Evolutionary conservation across 345 rosid species (phyloP), one percentile per base, ranked within the genome.

Genomic region (Fremontodendron californicum): DNA sequence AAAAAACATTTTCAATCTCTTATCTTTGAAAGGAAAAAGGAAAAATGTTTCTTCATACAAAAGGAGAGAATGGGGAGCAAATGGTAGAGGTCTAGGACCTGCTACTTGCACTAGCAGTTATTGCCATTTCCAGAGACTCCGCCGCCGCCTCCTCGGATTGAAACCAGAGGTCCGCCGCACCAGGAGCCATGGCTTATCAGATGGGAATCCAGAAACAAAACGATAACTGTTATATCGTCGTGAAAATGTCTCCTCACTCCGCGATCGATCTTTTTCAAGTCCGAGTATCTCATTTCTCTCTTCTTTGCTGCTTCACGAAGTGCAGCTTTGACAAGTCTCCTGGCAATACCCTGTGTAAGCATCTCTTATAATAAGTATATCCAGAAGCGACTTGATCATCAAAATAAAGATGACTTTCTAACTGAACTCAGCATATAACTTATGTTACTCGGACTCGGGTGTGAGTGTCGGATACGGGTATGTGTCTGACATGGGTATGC

Each of bases 161-260:
- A 96, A 62, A 90, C 79, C 68, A 82, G 74, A 25, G 94, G 88
- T 21, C 85, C 91, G 6, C 55, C 78, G 2, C 1, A 61, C 45
- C 48, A 49, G 62, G 79, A 82, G 83, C 85, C 67, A 46, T 85
- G 88, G 58, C 87, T 84, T 75, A 88, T 84, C 78, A 85, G 60
- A 84, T 80, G 86, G 7, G 92, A 63, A 75, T 96, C 97, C 2
- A 94, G 90, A 83, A 89, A 94, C 82, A 96, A 85, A 68, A 96
- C 95, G 49, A 94, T 82, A 3, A 96, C 95, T 0, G 97, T 94
- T 43, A 92, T 96, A 68, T 96, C 99, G 13, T 94, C 99, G 23
- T 96, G 99, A 79, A 96, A 96, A 80, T 96, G 99, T 80, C 99
- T 89, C 83, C 99, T 91, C 83, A 94, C 95, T 18, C 99, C 97